Base-by-base conservation (phyloP, 306 rosid genomes). In the Hippophae gyantsensis region DNA sequence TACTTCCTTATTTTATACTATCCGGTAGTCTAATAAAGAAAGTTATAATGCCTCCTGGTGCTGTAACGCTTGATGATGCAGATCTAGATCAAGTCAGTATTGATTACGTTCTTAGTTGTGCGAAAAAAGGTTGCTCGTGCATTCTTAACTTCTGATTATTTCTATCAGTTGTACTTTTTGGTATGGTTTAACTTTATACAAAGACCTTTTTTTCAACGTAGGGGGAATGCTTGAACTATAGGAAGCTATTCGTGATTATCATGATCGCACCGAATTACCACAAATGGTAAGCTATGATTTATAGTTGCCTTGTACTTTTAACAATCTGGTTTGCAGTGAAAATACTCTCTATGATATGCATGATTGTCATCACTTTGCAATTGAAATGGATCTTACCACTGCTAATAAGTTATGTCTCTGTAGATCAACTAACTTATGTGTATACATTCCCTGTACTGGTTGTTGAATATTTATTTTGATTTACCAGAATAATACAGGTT, bases 41-140 rank as follows among this genome's bases (percentile, higher is more conserved):
- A 75, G 99, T 92, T 68, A 78, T 80, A 45, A 92, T 92, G 96
- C 99, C 97, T 63, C 99, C 97, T 10, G 99, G 99, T 11, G 95
- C 99, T 0, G 97, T 88, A 65, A 82, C 97, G 0, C 88, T 92
- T 6, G 99, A 92, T 69, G 99, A 92, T 51, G 95, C 88, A 68
- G 97, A 92, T 92, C 81, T 92, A 10, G 97, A 92, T 72, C 99
- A 92, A 92, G 90, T 92, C 62, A 92, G 99, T 62, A 86, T 92
- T 68, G 95, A 92, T 82, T 84, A 78, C 77, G 95, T 86, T 54
- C 86, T 92, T 72, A 82, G 75, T 60, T 92, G 99, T 80, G 90
- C 96, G 7, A 88, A 68, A 75, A 86, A 81, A 78, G 86, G 99
- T 92, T 55, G 67, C 54, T 40, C 26, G 23, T 42, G 7, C 57